Evolutionary conservation across 139 green algal species (phyloP), one percentile per base, ranked within the genome.

Genomic region (Tetraselmis striata): DNA sequence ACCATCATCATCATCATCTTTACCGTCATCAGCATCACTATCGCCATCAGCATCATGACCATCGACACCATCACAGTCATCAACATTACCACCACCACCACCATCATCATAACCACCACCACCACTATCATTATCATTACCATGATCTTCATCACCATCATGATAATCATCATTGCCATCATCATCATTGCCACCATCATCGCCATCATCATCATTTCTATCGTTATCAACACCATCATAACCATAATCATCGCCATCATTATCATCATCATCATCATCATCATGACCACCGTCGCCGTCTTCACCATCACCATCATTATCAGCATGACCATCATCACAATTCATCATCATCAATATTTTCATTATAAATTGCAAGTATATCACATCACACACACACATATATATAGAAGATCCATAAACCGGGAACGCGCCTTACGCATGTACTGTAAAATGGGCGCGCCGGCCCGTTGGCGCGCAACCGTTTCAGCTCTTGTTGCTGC

Each of bases 111-210:
- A n/a, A n/a, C n/a, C n/a, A n/a, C n/a, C n/a, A 45, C 45, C 77
- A 24, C 28, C 77, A 59, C 45, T 28, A 28, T 59, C 77, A 59
- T 80, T 28, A 28, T 26, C 77, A 59, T 80, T 25, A 28, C 28
- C 77, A 59, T 80, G 25, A 28, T 59, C 77, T 26, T 80, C 77
- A 58, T 59, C 77, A 59, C 45, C 77, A 28, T 59, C 77, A 59
- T 80, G 25, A 58, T 59, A 23, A 80, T 80, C 77, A 58, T 59
- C 77, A 80, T 80, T 28, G 24, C 28, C 77, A 80, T 80, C 77
- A 58, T 59, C 77, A 80, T 80, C 77, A 58, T 59, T 28, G 45
- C 45, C 77, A 58, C 28, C 77, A 80, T 80, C 77, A 58, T 59
- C 77, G 25, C 45, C 77, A 28, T 59, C 77, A 59, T 80, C 77